Evolutionary conservation across 2,329 filamentous ascomycete species (phyloP).

Genomic region (Trichophyton mentagrophytes): DNA sequence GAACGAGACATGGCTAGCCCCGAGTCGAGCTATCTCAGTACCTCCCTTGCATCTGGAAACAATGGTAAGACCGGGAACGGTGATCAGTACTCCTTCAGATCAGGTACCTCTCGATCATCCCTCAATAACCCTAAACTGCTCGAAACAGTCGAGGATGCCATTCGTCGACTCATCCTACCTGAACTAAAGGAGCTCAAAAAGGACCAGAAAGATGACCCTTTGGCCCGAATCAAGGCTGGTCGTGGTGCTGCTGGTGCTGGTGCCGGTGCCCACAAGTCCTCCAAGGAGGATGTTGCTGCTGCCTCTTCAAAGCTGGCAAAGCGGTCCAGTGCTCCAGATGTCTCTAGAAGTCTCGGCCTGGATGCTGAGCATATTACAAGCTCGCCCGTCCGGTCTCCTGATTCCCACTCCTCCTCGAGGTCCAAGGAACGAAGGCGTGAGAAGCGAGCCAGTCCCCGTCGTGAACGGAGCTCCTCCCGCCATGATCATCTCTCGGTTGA

Average conservation of each 20-base stretch:
- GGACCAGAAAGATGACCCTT: slow-evolving; percentile 61
- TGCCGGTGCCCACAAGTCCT: slow-evolving; percentile 44
- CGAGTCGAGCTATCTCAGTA: slow-evolving; percentile 50
- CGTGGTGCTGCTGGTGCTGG: slow-evolving; percentile 20
- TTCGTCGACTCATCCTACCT: slow-evolving; percentile 75
- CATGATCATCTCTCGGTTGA: slow-evolving; percentile 38
- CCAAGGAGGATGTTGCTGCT: slow-evolving; percentile 37
- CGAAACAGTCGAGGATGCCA: slow-evolving; percentile 86
- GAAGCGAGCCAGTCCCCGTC: slow-evolving; percentile 37
- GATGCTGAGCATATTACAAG: slow-evolving; percentile 27
- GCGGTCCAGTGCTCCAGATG: slow-evolving; percentile 48
- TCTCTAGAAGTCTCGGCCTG: slow-evolving; percentile 48
- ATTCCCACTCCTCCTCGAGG: slow-evolving; percentile 29
- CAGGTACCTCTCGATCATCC: slow-evolving; percentile 53
- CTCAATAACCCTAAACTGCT: slow-evolving; percentile 87
- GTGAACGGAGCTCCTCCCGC: slow-evolving; percentile 34
- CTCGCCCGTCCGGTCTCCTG: slow-evolving; percentile 18
- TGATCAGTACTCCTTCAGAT: slow-evolving; percentile 47
- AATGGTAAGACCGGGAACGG: slow-evolving; percentile 23
- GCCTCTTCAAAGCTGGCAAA: slow-evolving; percentile 39
- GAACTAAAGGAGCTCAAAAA: slow-evolving; percentile 85
- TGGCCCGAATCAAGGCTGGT: slow-evolving; percentile 57
- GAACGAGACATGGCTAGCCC: slow-evolving; percentile 43
- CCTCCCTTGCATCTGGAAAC: slow-evolving; percentile 42
- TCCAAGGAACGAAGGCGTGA: slow-evolving; percentile 43